Evolutionary conservation across 495 filamentous ascomycete species (phyloP).

Genomic region (Lichenothelia convexa): DNA sequence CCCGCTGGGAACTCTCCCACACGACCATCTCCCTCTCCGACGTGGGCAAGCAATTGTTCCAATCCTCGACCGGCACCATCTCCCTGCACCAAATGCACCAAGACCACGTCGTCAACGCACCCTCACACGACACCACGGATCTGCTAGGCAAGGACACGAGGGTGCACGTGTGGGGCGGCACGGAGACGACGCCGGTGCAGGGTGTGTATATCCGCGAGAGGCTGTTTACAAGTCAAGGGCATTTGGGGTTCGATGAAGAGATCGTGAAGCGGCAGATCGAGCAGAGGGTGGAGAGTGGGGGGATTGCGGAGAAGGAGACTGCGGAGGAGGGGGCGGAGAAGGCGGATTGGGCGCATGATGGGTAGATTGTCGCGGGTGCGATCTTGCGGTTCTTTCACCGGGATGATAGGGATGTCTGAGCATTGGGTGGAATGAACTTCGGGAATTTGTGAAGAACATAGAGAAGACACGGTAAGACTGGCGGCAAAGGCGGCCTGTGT

Average conservation of each 20-base stretch:
- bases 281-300: slow-evolving; percentile 2
- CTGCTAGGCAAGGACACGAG: not conserved
- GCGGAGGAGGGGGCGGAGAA: slow-evolving; percentile 18
- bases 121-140: slow-evolving; percentile 1
- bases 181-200: slow-evolving; percentile 4
- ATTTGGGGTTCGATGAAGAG: slow-evolving; percentile 3
- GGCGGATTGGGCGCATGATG: slow-evolving; percentile 17
- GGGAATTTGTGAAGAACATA: too few relatives aligned
- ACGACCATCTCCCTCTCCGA: not conserved
- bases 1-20: slow-evolving; percentile 9
- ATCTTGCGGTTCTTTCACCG: slow-evolving; percentile 21
- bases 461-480: too few relatives aligned
- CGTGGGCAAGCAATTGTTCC: slow-evolving; percentile 3
- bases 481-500: too few relatives aligned
- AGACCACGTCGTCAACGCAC: slow-evolving; percentile 1
- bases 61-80: not conserved
- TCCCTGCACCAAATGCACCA: slow-evolving; percentile 4
- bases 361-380: slow-evolving; percentile 14
- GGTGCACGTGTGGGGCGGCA: slow-evolving; percentile 18
- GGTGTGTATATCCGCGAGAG: slow-evolving; percentile 3
- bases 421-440: too few relatives aligned
- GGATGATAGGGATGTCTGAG: not conserved
- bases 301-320: slow-evolving; percentile 7
- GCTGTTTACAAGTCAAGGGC: slow-evolving; percentile 4
- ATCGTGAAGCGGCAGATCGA: slow-evolving; percentile 10